Evolutionary conservation across 2,329 filamentous ascomycete species (phyloP).

Genomic region (Pseudomassariella vexata): DNA sequence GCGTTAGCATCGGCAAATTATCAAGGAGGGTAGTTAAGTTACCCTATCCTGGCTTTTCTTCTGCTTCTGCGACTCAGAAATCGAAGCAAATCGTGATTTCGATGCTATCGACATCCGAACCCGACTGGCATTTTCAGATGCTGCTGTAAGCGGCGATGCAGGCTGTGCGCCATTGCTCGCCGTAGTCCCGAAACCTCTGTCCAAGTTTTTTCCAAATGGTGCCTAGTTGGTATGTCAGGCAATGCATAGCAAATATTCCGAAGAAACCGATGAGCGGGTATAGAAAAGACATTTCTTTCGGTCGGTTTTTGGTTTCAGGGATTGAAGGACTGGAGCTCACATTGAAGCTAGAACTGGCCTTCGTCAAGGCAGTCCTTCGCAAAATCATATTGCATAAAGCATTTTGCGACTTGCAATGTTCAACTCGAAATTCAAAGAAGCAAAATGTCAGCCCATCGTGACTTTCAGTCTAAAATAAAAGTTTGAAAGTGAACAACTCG

Average conservation of each 20-base stretch:
- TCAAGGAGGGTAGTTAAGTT: conserved; percentile 12
- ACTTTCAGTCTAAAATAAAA: background rate
- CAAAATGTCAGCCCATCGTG: conserved; percentile 1
- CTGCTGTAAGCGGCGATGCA: conserved; percentile 15
- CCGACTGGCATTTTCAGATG: conserved; percentile 16
- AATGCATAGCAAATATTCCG: conserved; percentile 8
- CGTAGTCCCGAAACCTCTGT: conserved; percentile 11
- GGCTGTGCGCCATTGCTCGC: conserved; percentile 15
- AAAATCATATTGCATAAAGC: conserved; percentile 30
- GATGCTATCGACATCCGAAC: conserved; percentile 18
- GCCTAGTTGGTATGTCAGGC: conserved; percentile 12
- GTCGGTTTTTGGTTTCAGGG: background rate
- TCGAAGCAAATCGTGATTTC: conserved; percentile 29
- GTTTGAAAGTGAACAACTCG: background rate
- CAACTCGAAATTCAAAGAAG: background rate
- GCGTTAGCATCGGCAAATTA: conserved; percentile 6
- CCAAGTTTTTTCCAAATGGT: conserved; percentile 16
- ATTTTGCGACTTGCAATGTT: conserved; percentile 10
- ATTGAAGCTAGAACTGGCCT: conserved; percentile 28
- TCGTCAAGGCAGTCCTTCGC: conserved; percentile 32
- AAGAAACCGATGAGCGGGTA: conserved; percentile 1
- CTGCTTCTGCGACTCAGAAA: conserved; percentile 38
- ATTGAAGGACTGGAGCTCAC: conserved; percentile 16
- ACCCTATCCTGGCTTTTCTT: conserved; percentile 43
- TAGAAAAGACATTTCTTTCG: conserved; percentile 2